phyloP scores from a whole-genome alignment of 1,284 basidiomycete genomes.

The Sanghuangporus baumii region DNA sequence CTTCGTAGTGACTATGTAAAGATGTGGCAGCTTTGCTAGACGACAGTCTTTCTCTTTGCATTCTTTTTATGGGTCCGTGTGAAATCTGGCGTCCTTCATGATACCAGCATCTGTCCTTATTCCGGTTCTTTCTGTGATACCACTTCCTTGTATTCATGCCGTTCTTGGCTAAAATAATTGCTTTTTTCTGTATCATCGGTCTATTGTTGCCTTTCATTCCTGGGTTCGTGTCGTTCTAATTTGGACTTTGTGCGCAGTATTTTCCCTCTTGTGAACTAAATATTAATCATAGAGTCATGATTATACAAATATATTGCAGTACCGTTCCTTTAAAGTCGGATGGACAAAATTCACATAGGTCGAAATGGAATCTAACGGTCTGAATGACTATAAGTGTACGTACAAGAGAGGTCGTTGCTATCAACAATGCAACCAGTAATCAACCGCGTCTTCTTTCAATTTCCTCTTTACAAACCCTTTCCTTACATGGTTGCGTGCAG shows the following conservation, averaged over 20 bases:
- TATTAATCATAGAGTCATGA: neutral
- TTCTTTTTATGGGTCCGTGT: neutral
- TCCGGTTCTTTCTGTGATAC: neutral
- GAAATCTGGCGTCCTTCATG: neutral
- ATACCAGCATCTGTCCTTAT: neutral
- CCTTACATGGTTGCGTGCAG: too few relatives aligned
- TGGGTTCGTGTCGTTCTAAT: neutral
- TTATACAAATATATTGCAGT: neutral
- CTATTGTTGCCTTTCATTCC: neutral
- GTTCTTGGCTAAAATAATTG: too few relatives aligned
- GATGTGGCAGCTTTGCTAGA: constrained; percentile 53
- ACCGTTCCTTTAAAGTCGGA: neutral
- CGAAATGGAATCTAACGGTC: neutral
- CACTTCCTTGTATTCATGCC: neutral
- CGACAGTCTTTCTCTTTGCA: neutral
- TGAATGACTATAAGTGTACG: too few relatives aligned
- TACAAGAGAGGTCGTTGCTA: too few relatives aligned
- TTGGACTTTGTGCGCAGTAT: neutral
- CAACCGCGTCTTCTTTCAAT: neutral
- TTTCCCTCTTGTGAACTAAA: neutral
- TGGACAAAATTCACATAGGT: neutral
- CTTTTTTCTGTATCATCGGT: neutral
- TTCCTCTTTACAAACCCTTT: too few relatives aligned
- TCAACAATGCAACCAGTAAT: neutral
- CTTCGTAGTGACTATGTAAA: constrained; percentile 49